phyloP scores from a whole-genome alignment of 2,329 filamentous ascomycete species.

The Geoglossum cookeanum region DNA sequence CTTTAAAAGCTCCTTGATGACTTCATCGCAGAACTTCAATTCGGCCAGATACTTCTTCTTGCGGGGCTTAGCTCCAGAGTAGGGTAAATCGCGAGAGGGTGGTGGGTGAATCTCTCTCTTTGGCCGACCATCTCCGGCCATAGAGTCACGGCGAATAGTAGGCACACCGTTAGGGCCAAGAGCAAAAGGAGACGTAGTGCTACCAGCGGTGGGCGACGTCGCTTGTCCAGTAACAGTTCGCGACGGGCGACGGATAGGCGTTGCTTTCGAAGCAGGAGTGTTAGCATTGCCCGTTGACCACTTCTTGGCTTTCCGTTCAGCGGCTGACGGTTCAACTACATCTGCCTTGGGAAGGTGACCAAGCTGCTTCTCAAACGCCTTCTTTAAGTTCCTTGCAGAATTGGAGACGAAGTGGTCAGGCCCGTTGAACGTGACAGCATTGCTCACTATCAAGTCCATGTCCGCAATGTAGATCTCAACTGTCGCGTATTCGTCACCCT shows the following conservation, averaged over 20 bases:
- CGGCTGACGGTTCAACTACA: conserved; percentile 38
- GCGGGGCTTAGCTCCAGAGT: conserved; percentile 64
- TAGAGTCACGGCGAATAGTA: conserved; percentile 69
- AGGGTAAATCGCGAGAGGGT: conserved; percentile 79
- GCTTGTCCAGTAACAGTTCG: conserved; percentile 7
- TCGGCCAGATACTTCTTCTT: conserved; percentile 80
- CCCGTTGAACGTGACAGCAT: conserved; percentile 71
- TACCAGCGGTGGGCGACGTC: conserved; percentile 19
- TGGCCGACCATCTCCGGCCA: conserved; percentile 56
- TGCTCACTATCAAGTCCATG: conserved; percentile 58
- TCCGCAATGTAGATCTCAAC: conserved; percentile 59
- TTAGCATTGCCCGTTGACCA: conserved; percentile 6
- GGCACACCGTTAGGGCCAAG: conserved; percentile 60
- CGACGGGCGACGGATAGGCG: conserved; percentile 15
- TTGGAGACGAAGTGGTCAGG: conserved; percentile 51
- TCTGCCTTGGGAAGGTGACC: conserved; percentile 36
- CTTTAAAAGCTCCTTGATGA: conserved; percentile 60
- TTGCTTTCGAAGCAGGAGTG: background rate
- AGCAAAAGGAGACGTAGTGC: conserved; percentile 36
- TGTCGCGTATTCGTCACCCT: conserved; percentile 46
- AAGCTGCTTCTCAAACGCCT: conserved; percentile 41
- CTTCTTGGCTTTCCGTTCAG: conserved; percentile 37
- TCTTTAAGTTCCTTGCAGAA: conserved; percentile 41
- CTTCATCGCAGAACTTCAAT: conserved; percentile 72
- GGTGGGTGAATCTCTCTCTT: conserved; percentile 90